Base-by-base conservation (phyloP, 2,329 filamentous ascomycete genomes). In the Aspergillus brunneoviolaceus region DNA sequence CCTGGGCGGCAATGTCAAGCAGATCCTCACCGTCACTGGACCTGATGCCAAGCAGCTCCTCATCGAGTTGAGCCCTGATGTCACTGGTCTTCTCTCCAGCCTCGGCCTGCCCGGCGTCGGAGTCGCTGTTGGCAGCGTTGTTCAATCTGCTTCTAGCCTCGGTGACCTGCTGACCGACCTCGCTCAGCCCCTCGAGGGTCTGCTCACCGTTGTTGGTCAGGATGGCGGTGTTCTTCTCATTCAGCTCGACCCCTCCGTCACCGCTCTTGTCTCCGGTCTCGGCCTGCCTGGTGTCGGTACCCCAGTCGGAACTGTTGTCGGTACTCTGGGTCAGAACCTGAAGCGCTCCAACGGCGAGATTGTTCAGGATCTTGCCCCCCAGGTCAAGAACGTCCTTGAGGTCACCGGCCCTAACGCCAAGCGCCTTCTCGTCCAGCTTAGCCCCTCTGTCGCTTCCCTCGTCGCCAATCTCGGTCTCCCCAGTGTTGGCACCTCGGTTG, bases 341-440 rank as follows among this genome's bases (percentile, higher is more conserved):
- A 73, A 73, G 70, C 71, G 71, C 33, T 61, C 61, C 29, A 60
- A 64, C 47, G 69, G 66, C 45, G 63, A 69, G 63, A 60, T 73
- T 53, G 55, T 72, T 55, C 61, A 67, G 49, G 69, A 74, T 59
- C 48, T 70, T 55, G 64, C 65, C 53, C 66, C 67, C 48, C 54
- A 63, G 21, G 65, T 70, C 50, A 60, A 68, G 57, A 59, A 67
- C 39, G 64, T 69, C 61, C 67, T 75, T 45, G 68, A 68, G 42
- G 66, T 74, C 61, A 68, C 67, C 53, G 72, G 72, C 49, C 58
- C 67, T 55, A 64, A 72, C 53, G 61, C 66, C 49, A 62, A 70
- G 62, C 59, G 64, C 29, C 72, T 75, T 29, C 70, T 75, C 45
- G 54, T 75, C 61, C 60, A 75, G 66, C 69, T 75, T 42, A 68